phyloP scores from a whole-genome alignment of 805 yeast species.

The Lipomyces spencermartinsiae region DNA sequence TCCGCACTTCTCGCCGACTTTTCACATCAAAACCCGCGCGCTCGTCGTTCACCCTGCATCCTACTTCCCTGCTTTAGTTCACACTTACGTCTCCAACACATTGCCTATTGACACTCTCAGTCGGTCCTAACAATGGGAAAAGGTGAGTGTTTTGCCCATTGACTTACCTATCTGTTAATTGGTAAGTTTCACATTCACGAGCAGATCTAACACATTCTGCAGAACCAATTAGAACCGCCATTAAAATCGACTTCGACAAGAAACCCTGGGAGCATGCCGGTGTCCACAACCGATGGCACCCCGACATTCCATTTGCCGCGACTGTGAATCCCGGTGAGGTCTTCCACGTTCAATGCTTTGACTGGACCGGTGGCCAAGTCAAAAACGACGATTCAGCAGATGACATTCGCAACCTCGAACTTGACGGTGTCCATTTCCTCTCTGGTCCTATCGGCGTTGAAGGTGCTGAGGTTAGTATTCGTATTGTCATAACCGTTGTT shows the following conservation, averaged over 20 bases:
- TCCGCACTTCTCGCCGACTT: not conserved
- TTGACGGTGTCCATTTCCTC: slow-evolving; percentile 55
- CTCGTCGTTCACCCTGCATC: not conserved
- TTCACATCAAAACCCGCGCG: not conserved
- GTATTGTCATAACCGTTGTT: not conserved
- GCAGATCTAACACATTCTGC: not conserved
- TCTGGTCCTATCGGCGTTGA: slow-evolving; percentile 57
- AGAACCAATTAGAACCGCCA: slow-evolving; percentile 47
- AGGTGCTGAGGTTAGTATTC: slow-evolving; percentile 47
- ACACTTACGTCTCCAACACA: not conserved
- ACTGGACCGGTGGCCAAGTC: slow-evolving; percentile 63
- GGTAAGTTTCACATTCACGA: not conserved
- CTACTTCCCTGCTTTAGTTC: not conserved
- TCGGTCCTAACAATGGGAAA: slow-evolving; percentile 12
- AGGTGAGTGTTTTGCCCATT: slow-evolving; percentile 5
- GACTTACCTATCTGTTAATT: not conserved
- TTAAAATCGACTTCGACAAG: slow-evolving; percentile 51
- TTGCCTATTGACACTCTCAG: not conserved
- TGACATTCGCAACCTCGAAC: slow-evolving; percentile 54
- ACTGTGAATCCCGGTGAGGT: slow-evolving; percentile 51
- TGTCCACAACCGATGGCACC: slow-evolving; percentile 61
- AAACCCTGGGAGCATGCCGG: slow-evolving; percentile 57
- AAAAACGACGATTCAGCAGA: slow-evolving; percentile 56
- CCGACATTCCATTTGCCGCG: slow-evolving; percentile 52
- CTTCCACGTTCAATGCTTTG: slow-evolving; percentile 57